phyloP scores from a whole-genome alignment of 202 grass and related monocot species.

The Brachypodium distachyon region DNA sequence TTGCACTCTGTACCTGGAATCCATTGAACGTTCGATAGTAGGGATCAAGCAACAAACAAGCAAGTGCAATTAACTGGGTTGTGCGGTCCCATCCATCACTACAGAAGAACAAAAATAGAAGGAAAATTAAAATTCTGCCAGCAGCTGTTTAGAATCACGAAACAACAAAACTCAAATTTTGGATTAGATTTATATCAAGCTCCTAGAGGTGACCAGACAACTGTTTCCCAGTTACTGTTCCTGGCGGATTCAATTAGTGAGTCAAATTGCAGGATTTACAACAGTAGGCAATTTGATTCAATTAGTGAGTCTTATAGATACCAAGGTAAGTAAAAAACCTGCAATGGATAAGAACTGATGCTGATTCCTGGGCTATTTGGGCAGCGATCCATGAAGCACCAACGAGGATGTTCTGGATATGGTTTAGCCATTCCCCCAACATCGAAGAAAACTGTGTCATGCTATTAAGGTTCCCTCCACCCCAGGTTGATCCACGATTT shows the following conservation, averaged over 20 bases:
- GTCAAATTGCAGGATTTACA: no score
- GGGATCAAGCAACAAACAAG: conserved; percentile 85
- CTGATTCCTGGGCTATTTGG: conserved; percentile 63
- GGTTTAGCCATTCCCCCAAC: conserved; percentile 87
- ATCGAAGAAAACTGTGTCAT: conserved; percentile 92
- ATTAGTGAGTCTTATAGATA: neutral
- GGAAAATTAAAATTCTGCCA: neutral
- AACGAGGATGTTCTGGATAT: conserved; percentile 88
- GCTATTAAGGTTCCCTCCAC: conserved; percentile 91
- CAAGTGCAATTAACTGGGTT: conserved; percentile 85
- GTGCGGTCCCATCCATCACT: conserved; percentile 99
- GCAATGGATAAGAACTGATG: conserved; percentile 97
- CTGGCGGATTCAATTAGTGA: neutral
- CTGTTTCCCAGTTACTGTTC: neutral
- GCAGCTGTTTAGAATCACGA: neutral
- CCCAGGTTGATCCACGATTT: conserved; percentile 92
- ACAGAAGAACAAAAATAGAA: conserved; percentile 18
- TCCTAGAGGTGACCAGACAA: neutral
- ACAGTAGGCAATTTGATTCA: conserved; percentile 15
- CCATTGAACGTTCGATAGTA: conserved; percentile 91
- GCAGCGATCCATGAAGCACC: conserved; percentile 99
- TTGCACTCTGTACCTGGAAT: conserved; percentile 61
- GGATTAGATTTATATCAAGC: neutral
- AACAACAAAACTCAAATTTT: neutral
- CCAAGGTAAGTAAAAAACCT: conserved; percentile 41